phyloP scores from a whole-genome alignment of 2,329 filamentous ascomycete genomes.

The Emydomyces testavorans region DNA sequence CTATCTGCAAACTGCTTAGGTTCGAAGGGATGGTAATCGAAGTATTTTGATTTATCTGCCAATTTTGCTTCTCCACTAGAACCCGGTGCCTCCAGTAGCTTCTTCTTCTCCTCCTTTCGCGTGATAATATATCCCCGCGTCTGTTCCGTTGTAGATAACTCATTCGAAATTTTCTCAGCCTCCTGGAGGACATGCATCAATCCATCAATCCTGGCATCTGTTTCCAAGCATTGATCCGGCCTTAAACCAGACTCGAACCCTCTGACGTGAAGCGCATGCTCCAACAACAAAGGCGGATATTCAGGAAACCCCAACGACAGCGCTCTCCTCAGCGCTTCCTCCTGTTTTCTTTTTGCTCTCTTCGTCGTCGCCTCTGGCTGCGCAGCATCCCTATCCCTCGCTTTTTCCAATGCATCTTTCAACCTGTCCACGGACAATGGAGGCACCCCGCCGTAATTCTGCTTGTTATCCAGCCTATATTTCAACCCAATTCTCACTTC shows the following conservation, averaged over 20 bases:
- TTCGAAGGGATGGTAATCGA: constrained; percentile 90
- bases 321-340: constrained; percentile 65
- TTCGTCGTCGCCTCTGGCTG: constrained; percentile 30
- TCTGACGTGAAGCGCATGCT: constrained; percentile 64
- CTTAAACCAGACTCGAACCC: constrained; percentile 58
- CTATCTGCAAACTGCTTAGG: constrained; percentile 67
- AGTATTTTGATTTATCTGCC: constrained; percentile 43
- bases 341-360: constrained; percentile 63
- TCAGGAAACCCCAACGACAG: constrained; percentile 78
- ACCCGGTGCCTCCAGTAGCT: constrained; percentile 28
- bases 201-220: constrained; percentile 51
- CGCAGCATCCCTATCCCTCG: constrained; percentile 35
- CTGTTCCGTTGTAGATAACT: constrained; percentile 53
- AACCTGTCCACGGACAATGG: constrained; percentile 63
- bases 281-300: constrained; percentile 73
- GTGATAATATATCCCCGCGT: constrained; percentile 83
- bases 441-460: constrained; percentile 70
- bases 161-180: constrained; percentile 57
- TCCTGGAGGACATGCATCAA: constrained; percentile 58
- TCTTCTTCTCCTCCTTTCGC: constrained; percentile 39
- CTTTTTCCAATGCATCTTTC: constrained; percentile 54
- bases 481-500: constrained; percentile 63
- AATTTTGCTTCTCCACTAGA: constrained; percentile 30
- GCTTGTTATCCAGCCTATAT: constrained; percentile 70
- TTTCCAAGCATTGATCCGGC: constrained; percentile 57